A percentile compares a stretch with the other conserved stretches of the same genome.
Conservation (phyloP, 1,139 yeast species). For the Scheffersomyces titani region DNA sequence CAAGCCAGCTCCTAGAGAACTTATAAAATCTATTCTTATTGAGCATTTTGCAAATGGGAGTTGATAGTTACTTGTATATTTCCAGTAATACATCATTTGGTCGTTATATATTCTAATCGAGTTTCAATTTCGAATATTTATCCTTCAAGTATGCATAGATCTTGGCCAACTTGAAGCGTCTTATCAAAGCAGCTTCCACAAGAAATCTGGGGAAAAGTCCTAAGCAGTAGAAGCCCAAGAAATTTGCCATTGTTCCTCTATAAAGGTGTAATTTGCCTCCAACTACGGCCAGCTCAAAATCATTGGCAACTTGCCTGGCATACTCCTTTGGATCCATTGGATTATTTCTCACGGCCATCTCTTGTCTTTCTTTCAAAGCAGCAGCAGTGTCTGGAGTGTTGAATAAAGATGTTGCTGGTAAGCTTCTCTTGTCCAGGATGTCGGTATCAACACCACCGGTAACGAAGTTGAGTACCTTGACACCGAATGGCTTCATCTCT, state of each 20-base stretch:
- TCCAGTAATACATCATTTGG: neutral
- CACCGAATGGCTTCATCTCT: constrained; percentile 74
- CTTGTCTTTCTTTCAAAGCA: constrained; percentile 53
- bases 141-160: constrained; percentile 23
- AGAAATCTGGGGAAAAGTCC: constrained; percentile 55
- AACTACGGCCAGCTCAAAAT: constrained; percentile 45
- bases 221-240: constrained; percentile 48
- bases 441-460: constrained; percentile 69
- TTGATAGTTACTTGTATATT: neutral
- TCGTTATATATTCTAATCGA: neutral
- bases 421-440: constrained; percentile 51
- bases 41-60: neutral
- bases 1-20: constrained; percentile 15
- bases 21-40: constrained; percentile 6
- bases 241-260: constrained; percentile 53
- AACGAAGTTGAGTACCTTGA: constrained; percentile 66
- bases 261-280: constrained; percentile 47
- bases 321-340: constrained; percentile 63
- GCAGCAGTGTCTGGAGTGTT: constrained; percentile 51
- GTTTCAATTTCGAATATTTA: constrained; percentile 22
- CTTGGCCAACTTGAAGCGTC: constrained; percentile 48
- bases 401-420: constrained; percentile 59
- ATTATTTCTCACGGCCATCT: constrained; percentile 58
- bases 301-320: constrained; percentile 56
- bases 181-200: constrained; percentile 43